Evolutionary conservation across 352 stramenopile species (phyloP).

Genomic region (Pythium rishiriense): DNA sequence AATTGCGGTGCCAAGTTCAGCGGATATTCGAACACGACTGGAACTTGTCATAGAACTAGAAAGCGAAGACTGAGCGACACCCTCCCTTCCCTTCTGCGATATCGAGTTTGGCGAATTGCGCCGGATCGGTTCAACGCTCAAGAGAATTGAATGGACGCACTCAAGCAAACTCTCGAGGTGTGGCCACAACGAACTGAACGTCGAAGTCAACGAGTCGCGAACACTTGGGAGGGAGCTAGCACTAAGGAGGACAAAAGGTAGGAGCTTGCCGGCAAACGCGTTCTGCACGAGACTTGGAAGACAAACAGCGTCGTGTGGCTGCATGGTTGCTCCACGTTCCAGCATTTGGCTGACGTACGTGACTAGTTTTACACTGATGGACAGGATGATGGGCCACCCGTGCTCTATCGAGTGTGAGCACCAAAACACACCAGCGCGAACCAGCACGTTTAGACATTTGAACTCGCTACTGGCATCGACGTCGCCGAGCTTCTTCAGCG

Average conservation of each 20-base stretch:
- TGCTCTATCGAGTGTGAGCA: slow-evolving; percentile 47
- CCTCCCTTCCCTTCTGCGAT: background rate
- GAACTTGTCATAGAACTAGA: background rate
- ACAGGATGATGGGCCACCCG: slow-evolving; percentile 63
- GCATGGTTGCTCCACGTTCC: slow-evolving; percentile 26
- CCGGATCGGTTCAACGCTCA: background rate
- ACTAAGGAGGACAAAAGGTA: slow-evolving; percentile 77
- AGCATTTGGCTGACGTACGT: slow-evolving; percentile 45
- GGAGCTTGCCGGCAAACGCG: slow-evolving; percentile 67
- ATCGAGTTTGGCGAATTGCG: background rate
- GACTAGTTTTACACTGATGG: slow-evolving; percentile 55
- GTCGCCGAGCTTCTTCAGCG: slow-evolving; percentile 37
- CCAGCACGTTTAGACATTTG: slow-evolving; percentile 77
- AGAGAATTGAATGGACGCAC: slow-evolving; percentile 19
- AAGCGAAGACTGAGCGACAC: background rate
- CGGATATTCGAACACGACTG: slow-evolving; percentile 7
- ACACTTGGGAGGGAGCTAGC: slow-evolving; percentile 55
- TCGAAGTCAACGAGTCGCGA: slow-evolving; percentile 15
- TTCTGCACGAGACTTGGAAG: slow-evolving; percentile 47
- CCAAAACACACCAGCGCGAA: slow-evolving; percentile 78
- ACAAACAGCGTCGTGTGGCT: slow-evolving; percentile 12
- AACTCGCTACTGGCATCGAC: slow-evolving; percentile 66
- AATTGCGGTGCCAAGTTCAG: slow-evolving; percentile 10
- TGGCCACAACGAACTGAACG: slow-evolving; percentile 24
- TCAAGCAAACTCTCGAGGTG: slow-evolving; percentile 23